Base-by-base conservation (phyloP, 228 moss, liverwort and hornwort genomes). In the Sphagnum fallax region DNA sequence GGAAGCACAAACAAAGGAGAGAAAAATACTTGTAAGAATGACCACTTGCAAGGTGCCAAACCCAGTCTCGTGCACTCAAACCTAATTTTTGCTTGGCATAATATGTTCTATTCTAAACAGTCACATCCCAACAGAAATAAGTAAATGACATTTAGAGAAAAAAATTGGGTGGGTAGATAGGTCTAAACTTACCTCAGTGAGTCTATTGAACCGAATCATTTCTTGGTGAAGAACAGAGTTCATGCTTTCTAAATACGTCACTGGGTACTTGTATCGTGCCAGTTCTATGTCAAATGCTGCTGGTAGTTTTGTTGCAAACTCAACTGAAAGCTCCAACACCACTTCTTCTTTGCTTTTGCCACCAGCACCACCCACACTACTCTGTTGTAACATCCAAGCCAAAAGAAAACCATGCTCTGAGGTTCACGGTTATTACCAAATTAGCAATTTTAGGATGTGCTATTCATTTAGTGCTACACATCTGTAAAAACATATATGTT, bases 151-250 rank as follows among this genome's bases (percentile, higher is more conserved):
- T 32, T 32, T 32, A 32, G 63, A 64, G 63, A 64, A 7, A 64
- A 8, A 64, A 48, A 64, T 1, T 12, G 2, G 12, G 9, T 55
- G 55, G 12, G 32, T 32, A 55, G 9, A 55, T 55, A 12, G 12
- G 55, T 12, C 12, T 3, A 15, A 18, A 69, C 70, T 49, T 16
- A 88, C 86, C 6, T 86, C 83, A 6, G 84, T 80, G 60, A 87
- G 87, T 69, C 82, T 87, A 76, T 90, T 87, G 78, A 79, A 87
- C 53, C 87, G 83, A 69, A 80, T 82, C 89, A 90, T 90, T 71
- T 90, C 89, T 75, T 87, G 87, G 65, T 90, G 89, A 55, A 90
- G 87, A 48, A 90, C 84, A 5, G 87, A 90, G 71, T 90, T 87
- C 84, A 90, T 86, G 75, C 89, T 87, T 74, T 90, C 87, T 52